Conservation (phyloP, 2,329 filamentous ascomycete genomes). For the Drechmeria coniospora region DNA sequence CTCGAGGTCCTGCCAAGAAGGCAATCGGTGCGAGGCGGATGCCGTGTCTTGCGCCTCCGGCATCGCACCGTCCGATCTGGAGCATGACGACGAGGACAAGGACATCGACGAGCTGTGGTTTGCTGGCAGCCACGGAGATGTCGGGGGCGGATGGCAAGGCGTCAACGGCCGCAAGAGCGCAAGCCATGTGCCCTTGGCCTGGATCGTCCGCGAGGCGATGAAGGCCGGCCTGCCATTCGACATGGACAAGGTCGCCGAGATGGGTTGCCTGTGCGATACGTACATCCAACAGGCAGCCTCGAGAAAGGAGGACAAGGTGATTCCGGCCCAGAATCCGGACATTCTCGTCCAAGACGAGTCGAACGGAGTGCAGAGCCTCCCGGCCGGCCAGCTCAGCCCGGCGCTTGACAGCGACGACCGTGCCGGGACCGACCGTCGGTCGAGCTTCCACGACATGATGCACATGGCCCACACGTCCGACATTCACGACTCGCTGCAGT, state of each 20-base stretch:
- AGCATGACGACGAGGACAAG: conserved; percentile 31
- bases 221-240: conserved; percentile 58
- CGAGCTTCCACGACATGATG: conserved; percentile 41
- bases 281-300: conserved; percentile 2
- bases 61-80: conserved; percentile 18
- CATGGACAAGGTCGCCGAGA: conserved; percentile 46
- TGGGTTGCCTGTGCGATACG: conserved; percentile 35
- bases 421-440: conserved; percentile 7
- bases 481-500: conserved; percentile 59
- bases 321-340: conserved; percentile 4
- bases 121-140: conserved; percentile 61
- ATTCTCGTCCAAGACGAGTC: conserved; percentile 11
- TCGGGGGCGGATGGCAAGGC: conserved; percentile 61
- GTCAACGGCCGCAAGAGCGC: conserved; percentile 41
- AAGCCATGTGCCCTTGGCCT: conserved; percentile 53
- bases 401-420: conserved; percentile 10
- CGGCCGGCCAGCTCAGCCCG: conserved; percentile 7
- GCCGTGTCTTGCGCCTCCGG: conserved; percentile 16
- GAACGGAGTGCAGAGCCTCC: conserved; percentile 7
- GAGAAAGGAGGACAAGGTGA: conserved; percentile 1
- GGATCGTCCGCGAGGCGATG: conserved; percentile 49
- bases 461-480: conserved; percentile 35
- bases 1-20: conserved; percentile 20
- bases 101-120: conserved; percentile 76
- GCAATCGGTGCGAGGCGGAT: conserved; percentile 9